Evolutionary conservation across 2,329 filamentous ascomycete species (phyloP).

Genomic region (Fragosphaeria purpurea): DNA sequence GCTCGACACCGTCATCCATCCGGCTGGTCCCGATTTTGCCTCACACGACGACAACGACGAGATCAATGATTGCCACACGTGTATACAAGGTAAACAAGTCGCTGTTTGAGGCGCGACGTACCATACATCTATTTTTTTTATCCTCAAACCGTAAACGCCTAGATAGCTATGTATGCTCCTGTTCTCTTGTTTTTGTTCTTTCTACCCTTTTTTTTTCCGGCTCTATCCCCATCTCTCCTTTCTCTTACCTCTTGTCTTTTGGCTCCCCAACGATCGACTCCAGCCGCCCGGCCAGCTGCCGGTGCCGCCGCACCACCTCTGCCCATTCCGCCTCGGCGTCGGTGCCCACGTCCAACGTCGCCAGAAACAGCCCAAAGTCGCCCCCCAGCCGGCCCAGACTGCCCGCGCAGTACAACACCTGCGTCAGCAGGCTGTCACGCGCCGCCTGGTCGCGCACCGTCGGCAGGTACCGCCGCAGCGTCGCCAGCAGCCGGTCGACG

Average conservation of each 20-base stretch:
- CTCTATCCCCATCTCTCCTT: too few species aligned
- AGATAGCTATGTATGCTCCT: too few species aligned
- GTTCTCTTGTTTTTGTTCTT: too few species aligned
- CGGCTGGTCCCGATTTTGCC: too few species aligned
- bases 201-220: too few species aligned
- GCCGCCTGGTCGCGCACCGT: constrained; percentile 71
- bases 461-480: constrained; percentile 65
- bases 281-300: constrained; percentile 68
- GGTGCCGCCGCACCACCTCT: constrained; percentile 78
- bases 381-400: constrained; percentile 83
- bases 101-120: too few species aligned
- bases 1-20: too few species aligned
- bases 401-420: constrained; percentile 86
- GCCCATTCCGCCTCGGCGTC: constrained; percentile 65
- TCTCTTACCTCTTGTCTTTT: constrained; percentile 19
- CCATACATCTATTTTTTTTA: too few species aligned
- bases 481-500: constrained; percentile 69
- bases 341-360: constrained; percentile 40
- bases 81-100: too few species aligned
- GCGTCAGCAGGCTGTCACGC: constrained; percentile 79
- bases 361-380: constrained; percentile 85
- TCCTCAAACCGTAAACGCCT: too few species aligned
- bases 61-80: background rate
- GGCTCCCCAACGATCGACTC: constrained; percentile 56
- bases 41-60: background rate